Base-by-base conservation (phyloP, 495 filamentous ascomycete genomes). In the Durotheca rogersii region DNA sequence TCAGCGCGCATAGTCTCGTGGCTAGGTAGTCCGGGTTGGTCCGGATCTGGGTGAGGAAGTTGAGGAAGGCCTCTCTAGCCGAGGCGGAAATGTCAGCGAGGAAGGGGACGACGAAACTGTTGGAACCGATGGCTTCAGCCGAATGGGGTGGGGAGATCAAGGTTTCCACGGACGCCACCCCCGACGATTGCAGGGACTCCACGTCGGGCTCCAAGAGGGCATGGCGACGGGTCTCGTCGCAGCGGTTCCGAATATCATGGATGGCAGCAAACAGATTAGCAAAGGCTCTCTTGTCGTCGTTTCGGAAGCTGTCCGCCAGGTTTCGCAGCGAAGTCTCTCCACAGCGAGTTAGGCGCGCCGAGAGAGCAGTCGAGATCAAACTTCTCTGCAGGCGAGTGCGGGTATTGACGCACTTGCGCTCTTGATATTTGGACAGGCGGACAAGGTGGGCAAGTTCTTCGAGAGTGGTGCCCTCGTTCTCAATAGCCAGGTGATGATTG, bases 271-370 rank as follows among this genome's bases (percentile, higher is more conserved):
- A 95, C 36, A 96, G 74, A 61, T 80, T 81, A 43, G 86, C 86
- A 71, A 98, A 98, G 56, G 78, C 84, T 60, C 83, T 83, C 73
- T 93, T 95, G 68, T 96, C 89, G 65, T 95, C 91, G 37, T 86
- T 83, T 58, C 86, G 87, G 68, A 95, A 89, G 62, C 82, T 81
- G 61, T 98, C 91, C 55, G 93, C 88, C 61, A 98, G 73, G 54
- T 86, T 88, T 12, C 86, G 80, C 68, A 93, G 85, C 41, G 87
- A 82, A 33, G 87, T 81, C 58, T 87, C 83, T 43, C 87, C 86
- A 51, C 85, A 84, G 49, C 88, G 82, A 67, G 85, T 79, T 64
- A 94, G 76, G 43, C 91, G 86, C 53, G 89, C 81, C 39, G 85
- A 90, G 30, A 93, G 76, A 11, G 87, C 89, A 42, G 85, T 88